Evolutionary conservation across 2,329 filamentous ascomycete species (phyloP).

Genomic region (Aquanectria penicillioides): DNA sequence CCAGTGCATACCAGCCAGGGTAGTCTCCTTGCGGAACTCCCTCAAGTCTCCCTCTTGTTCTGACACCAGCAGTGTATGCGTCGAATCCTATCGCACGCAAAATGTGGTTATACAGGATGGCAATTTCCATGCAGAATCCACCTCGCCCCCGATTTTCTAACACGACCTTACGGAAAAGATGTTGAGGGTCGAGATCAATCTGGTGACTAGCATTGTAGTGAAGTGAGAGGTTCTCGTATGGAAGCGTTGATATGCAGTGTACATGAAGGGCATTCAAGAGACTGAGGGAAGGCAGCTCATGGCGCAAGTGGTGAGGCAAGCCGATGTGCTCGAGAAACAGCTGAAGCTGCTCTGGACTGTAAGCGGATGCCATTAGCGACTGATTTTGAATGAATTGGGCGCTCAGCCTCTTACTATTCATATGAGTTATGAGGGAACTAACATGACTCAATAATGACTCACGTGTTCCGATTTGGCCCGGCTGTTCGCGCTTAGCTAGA

Average conservation of each 20-base stretch:
- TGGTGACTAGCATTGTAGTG: slow-evolving; percentile 57
- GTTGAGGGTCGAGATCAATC: slow-evolving; percentile 55
- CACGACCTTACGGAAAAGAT: slow-evolving; percentile 62
- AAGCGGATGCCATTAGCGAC: slow-evolving; percentile 25
- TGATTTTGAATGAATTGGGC: neutral
- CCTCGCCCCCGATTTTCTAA: slow-evolving; percentile 54
- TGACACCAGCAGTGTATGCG: slow-evolving; percentile 66
- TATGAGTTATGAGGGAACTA: neutral
- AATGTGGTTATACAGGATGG: slow-evolving; percentile 64
- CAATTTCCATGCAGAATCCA: slow-evolving; percentile 71
- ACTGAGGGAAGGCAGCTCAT: slow-evolving; percentile 17
- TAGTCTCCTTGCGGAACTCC: slow-evolving; percentile 55
- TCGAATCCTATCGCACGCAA: slow-evolving; percentile 60
- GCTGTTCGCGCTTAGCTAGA: neutral
- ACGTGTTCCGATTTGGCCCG: slow-evolving; percentile 4
- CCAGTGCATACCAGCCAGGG: slow-evolving; percentile 54
- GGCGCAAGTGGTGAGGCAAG: slow-evolving; percentile 18
- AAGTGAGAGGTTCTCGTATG: slow-evolving; percentile 66
- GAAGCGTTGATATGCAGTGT: slow-evolving; percentile 49
- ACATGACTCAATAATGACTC: slow-evolving; percentile 21
- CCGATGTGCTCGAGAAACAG: slow-evolving; percentile 24
- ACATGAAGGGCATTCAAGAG: slow-evolving; percentile 30
- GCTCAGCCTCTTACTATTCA: too few relatives aligned
- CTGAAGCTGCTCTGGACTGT: slow-evolving; percentile 28
- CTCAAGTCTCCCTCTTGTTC: slow-evolving; percentile 53